Base-by-base conservation (phyloP, 306 rosid species). In the Ochetophila trinervis region DNA sequence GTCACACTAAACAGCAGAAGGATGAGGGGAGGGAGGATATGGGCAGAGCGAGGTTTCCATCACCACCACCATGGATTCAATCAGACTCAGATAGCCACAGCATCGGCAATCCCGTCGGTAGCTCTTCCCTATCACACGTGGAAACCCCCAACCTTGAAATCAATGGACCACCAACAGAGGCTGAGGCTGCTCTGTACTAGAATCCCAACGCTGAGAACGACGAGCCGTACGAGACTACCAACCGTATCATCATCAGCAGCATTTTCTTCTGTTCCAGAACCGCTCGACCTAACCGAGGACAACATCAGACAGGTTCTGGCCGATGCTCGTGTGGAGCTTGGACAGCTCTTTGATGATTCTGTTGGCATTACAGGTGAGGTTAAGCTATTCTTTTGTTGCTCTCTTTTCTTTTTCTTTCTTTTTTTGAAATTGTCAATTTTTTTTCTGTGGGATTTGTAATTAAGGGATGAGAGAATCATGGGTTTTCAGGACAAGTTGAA, bases 331-430 rank as follows among this genome's bases (percentile, higher is more conserved):
- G 67, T 32, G 13, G 94, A 89, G 74, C 84, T 89, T 6, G 87
- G 82, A 20, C 85, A 81, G 82, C 82, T 89, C 74, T 93, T 93
- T 61, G 97, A 93, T 77, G 69, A 81, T 64, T 82, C 94, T 35
- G 91, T 89, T 52, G 99, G 99, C 47, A 93, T 93, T n/a, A 89
- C 97, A 57, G 96, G 97, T 85, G 48, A 17, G 16, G 17, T 50
- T 6, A 18, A 4, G 19, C 19, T 16, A 50, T 50, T 18, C 4
- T 16, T 17, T 13, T 16, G 21, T 16, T 16, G 9, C 2, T 21
- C 21, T 15, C 17, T 16, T 50, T 3, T 15, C 10, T 16, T 6
- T 50, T 16, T 50, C 3, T 2, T 47, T 47, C 17, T 1, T 45
- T 45, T 45, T 45, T 15, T 15, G 11, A 8, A 45, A 8, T 45